Evolutionary conservation across 306 rosid genomes (phyloP), one percentile per base, ranked within the genome.

Genomic region (Quercus agrifolia): DNA sequence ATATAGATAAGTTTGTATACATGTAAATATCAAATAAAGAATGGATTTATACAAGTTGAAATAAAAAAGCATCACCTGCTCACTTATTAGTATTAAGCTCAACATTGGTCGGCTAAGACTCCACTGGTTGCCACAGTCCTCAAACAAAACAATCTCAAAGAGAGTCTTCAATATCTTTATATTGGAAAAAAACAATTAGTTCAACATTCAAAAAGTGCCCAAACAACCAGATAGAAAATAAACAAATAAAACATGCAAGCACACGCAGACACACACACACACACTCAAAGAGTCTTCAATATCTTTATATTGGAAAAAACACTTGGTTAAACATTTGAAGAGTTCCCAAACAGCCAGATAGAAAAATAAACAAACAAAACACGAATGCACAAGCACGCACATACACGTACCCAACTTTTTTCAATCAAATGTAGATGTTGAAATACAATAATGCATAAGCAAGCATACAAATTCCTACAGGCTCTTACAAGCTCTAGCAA

Each of bases 41-140:
- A 64, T 0, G 33, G 20, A 82, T 19, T 44, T 62, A 6, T n/a
- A 25, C 17, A 63, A 20, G 4, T 30, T 15, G 41, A 35, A 49
- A 66, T 19, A 17, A 38, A 17, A 23, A 35, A 56, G 72, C 23
- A 23, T 76, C 61, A 88, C 92, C 92, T 88, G 92, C 80, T 86
- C 92, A 55, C 89, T 88, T 56, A 88, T 86, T 14, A 88, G 90
- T 70, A 88, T 88, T 81, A 88, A 66, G 80, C 92, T 88, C 74
- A 88, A 80, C 90, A 88, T 88, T 77, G 92, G 92, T 77, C 92
- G 86, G 85, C 92, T 88, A 75, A 88, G 88, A 82, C 88, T 82
- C 90, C 90, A 88, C 77, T 88, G 90, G 84, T 88, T 88, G 76
- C 88, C 86, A 74, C 92, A 86, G 56, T 88, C 92, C 80, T 88